Base-by-base conservation (phyloP, 306 rosid genomes). In the Cajanus cajan region DNA sequence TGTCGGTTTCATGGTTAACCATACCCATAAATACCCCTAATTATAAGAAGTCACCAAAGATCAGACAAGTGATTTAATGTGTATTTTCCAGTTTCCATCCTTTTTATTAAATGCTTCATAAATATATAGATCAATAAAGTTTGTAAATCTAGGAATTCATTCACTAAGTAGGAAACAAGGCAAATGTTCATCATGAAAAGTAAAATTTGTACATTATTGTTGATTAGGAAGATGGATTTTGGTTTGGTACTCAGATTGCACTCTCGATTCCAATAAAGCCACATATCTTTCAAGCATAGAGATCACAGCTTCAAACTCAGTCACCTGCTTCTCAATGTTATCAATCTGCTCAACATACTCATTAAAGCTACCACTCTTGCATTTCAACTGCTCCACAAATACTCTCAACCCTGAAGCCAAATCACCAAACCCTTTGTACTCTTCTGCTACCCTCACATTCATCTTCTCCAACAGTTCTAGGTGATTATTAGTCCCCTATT, bases 351-450 rank as follows among this genome's bases (percentile, higher is more conserved):
- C 83, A 41, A 80, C 89, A 48, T 91, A 91, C 31, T 85, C 91
- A 28, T 95, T 92, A 68, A 95, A 93, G 88, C 73, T 81, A 22
- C 90, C 88, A 79, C 93, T 87, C 80, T 93, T 91, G 75, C 89
- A 84, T 73, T 91, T 95, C 82, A 93, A 61, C 82, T 93, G 98
- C 90, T 93, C 98, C 76, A 93, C 92, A 51, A 85, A 95, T 7
- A 95, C 90, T 88, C 94, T 89, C 69, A 91, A 78, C 54, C 98
- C 98, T n/a, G 97, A 86, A 51, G 98, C 97, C 87, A 91, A 84
- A 68, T 90, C 96, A 7, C 99, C 98, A 77, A 77, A 87, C 63
- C 97, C 87, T 48, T 79, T 89, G 83, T 95, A 95, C 71, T 93
- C 97, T 83, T 91, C 99, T 21, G 91, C 90, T 39, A 93, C 91